Base-by-base conservation (phyloP, 805 yeast species). In the Komagataella phaffii region DNA sequence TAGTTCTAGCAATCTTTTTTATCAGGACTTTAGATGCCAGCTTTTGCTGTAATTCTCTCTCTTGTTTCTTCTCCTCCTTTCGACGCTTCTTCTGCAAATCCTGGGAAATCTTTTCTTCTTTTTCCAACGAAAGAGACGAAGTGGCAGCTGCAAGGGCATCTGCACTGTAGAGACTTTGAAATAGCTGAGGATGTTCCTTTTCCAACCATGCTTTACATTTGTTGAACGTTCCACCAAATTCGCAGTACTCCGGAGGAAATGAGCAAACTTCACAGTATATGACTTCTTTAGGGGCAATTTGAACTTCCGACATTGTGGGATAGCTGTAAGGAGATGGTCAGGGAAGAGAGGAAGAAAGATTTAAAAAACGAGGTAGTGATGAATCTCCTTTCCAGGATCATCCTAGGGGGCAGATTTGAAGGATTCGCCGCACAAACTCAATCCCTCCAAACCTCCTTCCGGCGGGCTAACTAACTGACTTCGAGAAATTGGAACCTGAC, bases 181-280 rank as follows among this genome's bases (percentile, higher is more conserved):
- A 90, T 45, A 84, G 62, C 14, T 77, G 85, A 2, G 71, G 67
- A 58, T 88, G 73, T 49, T 74, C 70, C 45, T 76, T 79, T 53
- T 76, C 70, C 47, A 91, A 73, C 96, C 96, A 88, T 19, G 76
- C 80, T 59, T 85, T 88, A 69, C 98, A 90, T 62, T 87, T 80
- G 62, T 82, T 83, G 66, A 86, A 75, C 24, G 81, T 70, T 48
- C 85, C 86, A 10, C 96, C 93, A 63, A 90, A 90, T 64, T 91
- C 97, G 70, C 98, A 90, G 69, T 82, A 90, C 66, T 81, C 96
- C 3, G 88, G 88, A n/a, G 96, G 96, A 62, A 77, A 82, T 1
- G 88, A 69, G 64, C 96, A 88, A 12, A 87, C 77, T 4, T 80
- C 88, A 64, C 96, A 88, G 68, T 88, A 88, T 14, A 75, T 61